A percentile compares a stretch with the other conserved stretches of the same genome.
These are phyloP conservation scores for Ogataea nitratoaversa DNA, from an alignment of 805 yeast genomes.

Conservation along the genomic window DNA sequence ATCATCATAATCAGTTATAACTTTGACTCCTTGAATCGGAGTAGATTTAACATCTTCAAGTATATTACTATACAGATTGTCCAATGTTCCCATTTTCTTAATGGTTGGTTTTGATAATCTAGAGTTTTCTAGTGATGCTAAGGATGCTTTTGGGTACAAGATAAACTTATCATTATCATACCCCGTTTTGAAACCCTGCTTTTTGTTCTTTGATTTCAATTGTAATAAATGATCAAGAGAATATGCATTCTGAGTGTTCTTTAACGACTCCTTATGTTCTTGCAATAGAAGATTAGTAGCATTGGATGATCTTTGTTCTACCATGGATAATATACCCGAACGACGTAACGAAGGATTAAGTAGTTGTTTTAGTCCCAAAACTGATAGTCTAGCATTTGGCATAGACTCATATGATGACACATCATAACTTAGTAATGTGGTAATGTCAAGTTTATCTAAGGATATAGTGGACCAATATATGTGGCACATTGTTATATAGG, in stretches of 20 bases:
- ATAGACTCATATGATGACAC: slow-evolving; percentile 26
- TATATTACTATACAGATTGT: slow-evolving; percentile 24
- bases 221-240: slow-evolving; percentile 6
- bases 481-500: slow-evolving; percentile 28
- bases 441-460: slow-evolving; percentile 16
- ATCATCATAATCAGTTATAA: slow-evolving; percentile 14
- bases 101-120: not conserved
- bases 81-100: slow-evolving; percentile 15
- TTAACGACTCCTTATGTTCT: slow-evolving; percentile 13
- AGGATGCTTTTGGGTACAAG: slow-evolving; percentile 33
- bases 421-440: slow-evolving; percentile 19
- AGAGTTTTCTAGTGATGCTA: slow-evolving; percentile 22
- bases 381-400: slow-evolving; percentile 32
- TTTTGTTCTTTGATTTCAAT: not conserved
- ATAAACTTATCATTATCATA: slow-evolving; percentile 18
- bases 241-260: slow-evolving; percentile 2
- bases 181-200: not conserved
- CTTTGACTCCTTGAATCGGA: slow-evolving; percentile 31
- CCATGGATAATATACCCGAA: slow-evolving; percentile 35
- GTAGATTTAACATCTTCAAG: slow-evolving; percentile 28
- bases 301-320: slow-evolving; percentile 24
- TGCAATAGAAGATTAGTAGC: slow-evolving; percentile 21
- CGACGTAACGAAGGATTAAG: slow-evolving; percentile 38
- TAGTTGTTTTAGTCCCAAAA: slow-evolving; percentile 34
- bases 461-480: slow-evolving; percentile 31